A percentile compares a stretch with the other conserved stretches of the same genome.
These are phyloP conservation scores for Inonotus hispidus DNA, from an alignment of 1,284 basidiomycete species.

Conservation along the genomic window DNA sequence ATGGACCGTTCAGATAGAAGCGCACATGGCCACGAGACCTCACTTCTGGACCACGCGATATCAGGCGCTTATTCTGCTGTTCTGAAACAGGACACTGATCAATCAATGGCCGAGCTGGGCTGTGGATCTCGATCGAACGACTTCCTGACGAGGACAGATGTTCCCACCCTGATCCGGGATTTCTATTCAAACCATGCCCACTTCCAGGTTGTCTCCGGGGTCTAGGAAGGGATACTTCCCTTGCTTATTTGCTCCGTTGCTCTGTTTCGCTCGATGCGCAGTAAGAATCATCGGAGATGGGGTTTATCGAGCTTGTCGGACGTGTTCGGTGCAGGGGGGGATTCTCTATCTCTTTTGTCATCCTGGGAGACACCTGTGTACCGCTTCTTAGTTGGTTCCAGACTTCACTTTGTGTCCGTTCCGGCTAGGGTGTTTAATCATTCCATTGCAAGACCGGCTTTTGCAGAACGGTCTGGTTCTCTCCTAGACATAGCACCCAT, in stretches of 20 bases:
- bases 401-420: background rate
- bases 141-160: background rate
- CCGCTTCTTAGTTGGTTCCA: background rate
- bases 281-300: background rate
- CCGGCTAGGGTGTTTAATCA: background rate
- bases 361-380: background rate
- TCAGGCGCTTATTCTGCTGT: constrained; percentile 1
- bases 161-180: background rate
- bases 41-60: background rate
- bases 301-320: background rate
- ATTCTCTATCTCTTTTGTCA: background rate
- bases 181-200: background rate
- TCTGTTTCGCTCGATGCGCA: background rate
- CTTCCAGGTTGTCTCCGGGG: background rate
- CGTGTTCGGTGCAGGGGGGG: background rate
- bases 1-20: background rate
- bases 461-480: background rate
- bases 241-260: background rate
- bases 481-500: background rate
- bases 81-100: background rate
- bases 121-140: background rate
- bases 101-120: no score
- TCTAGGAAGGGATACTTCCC: background rate
- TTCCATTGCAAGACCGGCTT: background rate
- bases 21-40: background rate